A percentile compares a stretch with the other conserved stretches of the same genome.
phyloP scores from a whole-genome alignment of 805 yeast genomes.

The Kodamaea nitidulidarum region DNA sequence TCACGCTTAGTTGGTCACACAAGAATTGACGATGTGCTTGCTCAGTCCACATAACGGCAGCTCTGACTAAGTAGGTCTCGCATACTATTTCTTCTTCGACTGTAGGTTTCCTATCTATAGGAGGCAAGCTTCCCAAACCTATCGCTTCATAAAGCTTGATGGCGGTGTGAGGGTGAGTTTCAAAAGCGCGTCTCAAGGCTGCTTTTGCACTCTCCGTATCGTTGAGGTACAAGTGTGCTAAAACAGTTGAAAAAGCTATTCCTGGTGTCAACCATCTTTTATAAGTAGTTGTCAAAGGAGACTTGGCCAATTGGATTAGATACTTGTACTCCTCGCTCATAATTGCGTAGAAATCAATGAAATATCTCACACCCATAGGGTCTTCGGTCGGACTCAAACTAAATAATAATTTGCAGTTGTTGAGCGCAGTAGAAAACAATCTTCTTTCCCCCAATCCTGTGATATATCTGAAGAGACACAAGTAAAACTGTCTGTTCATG shows the following conservation, averaged over 20 bases:
- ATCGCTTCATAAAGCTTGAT: constrained; percentile 45
- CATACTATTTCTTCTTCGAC: constrained; percentile 5
- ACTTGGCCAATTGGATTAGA: constrained; percentile 51
- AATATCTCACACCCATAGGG: constrained; percentile 79
- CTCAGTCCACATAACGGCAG: constrained; percentile 53
- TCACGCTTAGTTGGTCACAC: constrained; percentile 33
- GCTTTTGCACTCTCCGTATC: constrained; percentile 42
- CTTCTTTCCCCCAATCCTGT: constrained; percentile 70
- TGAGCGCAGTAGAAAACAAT: constrained; percentile 71
- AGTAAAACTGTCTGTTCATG: constrained; percentile 72
- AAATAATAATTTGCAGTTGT: constrained; percentile 66
- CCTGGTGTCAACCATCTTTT: constrained; percentile 71
- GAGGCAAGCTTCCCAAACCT: constrained; percentile 26
- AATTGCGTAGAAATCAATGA: constrained; percentile 75
- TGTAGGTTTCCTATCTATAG: constrained; percentile 1
- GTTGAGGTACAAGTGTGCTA: constrained; percentile 52
- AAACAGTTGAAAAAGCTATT: constrained; percentile 57
- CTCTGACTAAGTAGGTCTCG: constrained; percentile 58
- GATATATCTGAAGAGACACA: constrained; percentile 70
- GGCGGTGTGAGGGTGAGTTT: constrained; percentile 56
- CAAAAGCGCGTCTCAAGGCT: constrained; percentile 48
- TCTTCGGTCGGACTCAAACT: constrained; percentile 74
- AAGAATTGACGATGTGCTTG: constrained; percentile 44
- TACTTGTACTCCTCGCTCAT: constrained; percentile 61
- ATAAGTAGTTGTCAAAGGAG: constrained; percentile 56